These are phyloP conservation scores for Epithemia pelagica DNA, from an alignment of 108 stramenopile species.

Conservation along the genomic window DNA sequence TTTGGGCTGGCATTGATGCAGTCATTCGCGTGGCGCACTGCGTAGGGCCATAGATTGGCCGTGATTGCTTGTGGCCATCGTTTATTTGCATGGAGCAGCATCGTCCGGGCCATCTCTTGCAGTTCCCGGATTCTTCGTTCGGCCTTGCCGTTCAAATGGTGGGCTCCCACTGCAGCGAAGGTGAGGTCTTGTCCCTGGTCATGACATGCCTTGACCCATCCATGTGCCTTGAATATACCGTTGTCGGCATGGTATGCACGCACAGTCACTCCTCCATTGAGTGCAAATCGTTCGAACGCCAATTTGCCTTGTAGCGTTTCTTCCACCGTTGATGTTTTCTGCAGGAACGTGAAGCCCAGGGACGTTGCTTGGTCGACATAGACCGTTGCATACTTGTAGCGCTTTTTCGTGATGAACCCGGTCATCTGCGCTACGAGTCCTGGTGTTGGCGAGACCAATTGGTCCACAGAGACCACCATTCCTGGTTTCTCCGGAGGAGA, in stretches of 20 bases:
- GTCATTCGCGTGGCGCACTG: conserved; percentile 25
- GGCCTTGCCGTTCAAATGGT: conserved; percentile 26
- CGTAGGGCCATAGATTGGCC: conserved; percentile 27
- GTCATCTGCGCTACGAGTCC: conserved; percentile 41
- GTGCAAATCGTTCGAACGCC: conserved; percentile 29
- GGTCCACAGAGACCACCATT: conserved; percentile 35
- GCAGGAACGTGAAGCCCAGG: conserved; percentile 26
- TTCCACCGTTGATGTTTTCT: conserved; percentile 12
- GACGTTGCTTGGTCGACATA: conserved; percentile 27
- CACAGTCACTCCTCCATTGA: conserved; percentile 11
- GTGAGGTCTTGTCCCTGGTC: conserved; percentile 15
- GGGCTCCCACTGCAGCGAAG: conserved; percentile 26
- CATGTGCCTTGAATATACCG: conserved; percentile 27
- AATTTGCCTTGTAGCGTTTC: conserved; percentile 27
- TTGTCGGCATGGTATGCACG: conserved; percentile 35
- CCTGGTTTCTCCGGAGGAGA: conserved; percentile 19
- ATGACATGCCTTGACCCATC: conserved; percentile 15
- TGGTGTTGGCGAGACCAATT: conserved; percentile 34
- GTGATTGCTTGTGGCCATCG: conserved; percentile 26
- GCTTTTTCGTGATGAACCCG: conserved; percentile 26
- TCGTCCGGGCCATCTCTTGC: conserved; percentile 36
- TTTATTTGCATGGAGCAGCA: conserved; percentile 35
- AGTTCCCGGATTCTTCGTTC: conserved; percentile 23
- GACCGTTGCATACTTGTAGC: conserved; percentile 29
- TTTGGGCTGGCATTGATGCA: conserved; percentile 5